phyloP scores from a whole-genome alignment of 345 rosid genomes.

The Murraya koenigii region DNA sequence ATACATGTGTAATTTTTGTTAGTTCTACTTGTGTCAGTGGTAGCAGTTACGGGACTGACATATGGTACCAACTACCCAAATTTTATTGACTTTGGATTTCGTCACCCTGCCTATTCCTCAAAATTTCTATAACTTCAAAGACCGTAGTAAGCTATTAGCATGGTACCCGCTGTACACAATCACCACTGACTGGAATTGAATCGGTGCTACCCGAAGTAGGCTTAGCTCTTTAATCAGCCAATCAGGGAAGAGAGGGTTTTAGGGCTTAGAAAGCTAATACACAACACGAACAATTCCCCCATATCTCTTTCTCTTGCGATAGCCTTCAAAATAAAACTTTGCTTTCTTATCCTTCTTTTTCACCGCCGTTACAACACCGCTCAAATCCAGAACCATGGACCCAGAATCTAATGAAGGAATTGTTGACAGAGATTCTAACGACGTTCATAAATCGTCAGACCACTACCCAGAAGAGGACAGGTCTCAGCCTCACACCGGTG shows the following conservation, averaged over 20 bases:
- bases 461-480: constrained; percentile 43
- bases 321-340: not conserved
- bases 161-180: no score
- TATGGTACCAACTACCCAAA: no score
- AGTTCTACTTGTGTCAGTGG: no score
- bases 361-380: not conserved
- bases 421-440: constrained; percentile 38
- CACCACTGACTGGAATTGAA: no score
- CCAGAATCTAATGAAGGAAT: constrained; percentile 40
- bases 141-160: no score
- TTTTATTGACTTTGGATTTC: no score
- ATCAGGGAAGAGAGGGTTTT: constrained; percentile 26
- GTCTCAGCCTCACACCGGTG: constrained; percentile 56
- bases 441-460: constrained; percentile 36
- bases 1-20: no score
- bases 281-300: not conserved
- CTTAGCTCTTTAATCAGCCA: not conserved
- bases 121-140: no score
- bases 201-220: constrained; percentile 4
- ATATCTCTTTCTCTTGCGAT: not conserved
- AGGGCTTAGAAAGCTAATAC: constrained; percentile 18
- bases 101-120: no score
- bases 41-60: no score
- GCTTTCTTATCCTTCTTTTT: constrained; percentile 8
- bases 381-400: constrained; percentile 40